Evolutionary conservation across 441 rosid genomes (phyloP).

Genomic region (Pelargonium myrrhifolium): DNA sequence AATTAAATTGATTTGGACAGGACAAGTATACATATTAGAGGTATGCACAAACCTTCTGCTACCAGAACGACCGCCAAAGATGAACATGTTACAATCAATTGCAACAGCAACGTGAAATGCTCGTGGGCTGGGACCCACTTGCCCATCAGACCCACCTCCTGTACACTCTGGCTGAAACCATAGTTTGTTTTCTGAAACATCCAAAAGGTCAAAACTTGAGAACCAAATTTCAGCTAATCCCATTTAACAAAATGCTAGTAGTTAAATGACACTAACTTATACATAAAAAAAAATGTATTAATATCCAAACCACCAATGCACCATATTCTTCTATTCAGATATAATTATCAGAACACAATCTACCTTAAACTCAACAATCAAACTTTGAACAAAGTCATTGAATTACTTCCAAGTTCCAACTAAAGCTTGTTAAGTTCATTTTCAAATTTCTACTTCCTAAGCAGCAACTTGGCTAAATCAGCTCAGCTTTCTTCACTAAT

Average conservation of each 20-base stretch:
- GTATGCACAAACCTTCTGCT: slow-evolving; percentile 46
- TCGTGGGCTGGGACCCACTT: slow-evolving; percentile 80
- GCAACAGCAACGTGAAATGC: slow-evolving; percentile 93
- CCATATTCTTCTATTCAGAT: neutral
- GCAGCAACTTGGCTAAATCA: neutral
- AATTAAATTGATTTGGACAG: neutral
- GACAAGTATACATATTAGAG: slow-evolving; percentile 7
- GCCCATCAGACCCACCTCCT: slow-evolving; percentile 78
- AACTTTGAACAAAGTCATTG: neutral
- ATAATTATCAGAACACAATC: neutral
- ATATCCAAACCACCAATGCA: neutral
- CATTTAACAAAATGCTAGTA: neutral
- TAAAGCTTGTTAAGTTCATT: neutral
- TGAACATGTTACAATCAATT: slow-evolving; percentile 91
- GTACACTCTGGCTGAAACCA: slow-evolving; percentile 93
- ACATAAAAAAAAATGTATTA: neutral
- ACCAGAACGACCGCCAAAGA: slow-evolving; percentile 88
- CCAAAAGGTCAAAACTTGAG: slow-evolving; percentile 13
- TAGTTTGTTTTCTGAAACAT: slow-evolving; percentile 57
- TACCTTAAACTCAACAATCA: neutral
- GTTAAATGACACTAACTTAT: neutral
- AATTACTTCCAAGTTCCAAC: neutral
- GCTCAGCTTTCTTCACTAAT: too few species aligned
- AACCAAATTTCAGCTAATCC: neutral
- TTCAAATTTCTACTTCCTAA: neutral